Evolutionary conservation across 257 asterid genomes (phyloP).

Genomic region (Scutellaria minor): DNA sequence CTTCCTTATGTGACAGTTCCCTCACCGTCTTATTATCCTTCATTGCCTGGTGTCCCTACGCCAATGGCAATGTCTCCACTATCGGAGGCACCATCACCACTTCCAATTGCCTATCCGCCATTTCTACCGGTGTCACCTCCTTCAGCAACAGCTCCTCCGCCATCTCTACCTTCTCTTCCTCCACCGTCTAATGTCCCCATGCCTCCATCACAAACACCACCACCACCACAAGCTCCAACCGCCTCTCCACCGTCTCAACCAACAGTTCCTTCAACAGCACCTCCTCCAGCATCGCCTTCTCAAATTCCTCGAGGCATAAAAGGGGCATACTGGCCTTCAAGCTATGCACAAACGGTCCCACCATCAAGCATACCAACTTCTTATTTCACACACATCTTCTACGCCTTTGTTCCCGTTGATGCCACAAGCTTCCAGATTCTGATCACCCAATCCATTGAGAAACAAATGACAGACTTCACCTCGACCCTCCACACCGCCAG

Average conservation of each 20-base stretch:
- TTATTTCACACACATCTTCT: constrained; percentile 60
- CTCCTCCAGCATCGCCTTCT: constrained; percentile 18
- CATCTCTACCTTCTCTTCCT: constrained; percentile 6
- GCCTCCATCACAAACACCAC: too few species aligned
- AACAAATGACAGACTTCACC: constrained; percentile 50
- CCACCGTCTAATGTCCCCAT: too few species aligned
- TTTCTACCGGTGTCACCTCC: not conserved
- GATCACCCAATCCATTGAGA: constrained; percentile 45
- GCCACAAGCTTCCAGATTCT: constrained; percentile 45
- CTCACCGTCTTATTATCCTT: not conserved
- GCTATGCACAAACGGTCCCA: constrained; percentile 42
- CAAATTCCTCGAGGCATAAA: constrained; percentile 38
- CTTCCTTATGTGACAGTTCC: not conserved
- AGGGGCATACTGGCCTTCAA: constrained; percentile 58
- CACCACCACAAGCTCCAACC: too few species aligned
- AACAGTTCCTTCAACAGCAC: not conserved
- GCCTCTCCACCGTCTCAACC: not conserved
- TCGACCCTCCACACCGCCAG: constrained; percentile 42
- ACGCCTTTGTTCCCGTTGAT: constrained; percentile 54
- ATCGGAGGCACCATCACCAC: too few species aligned
- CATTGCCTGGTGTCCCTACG: not conserved
- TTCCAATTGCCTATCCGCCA: too few species aligned
- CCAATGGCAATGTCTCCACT: not conserved
- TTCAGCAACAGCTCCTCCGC: not conserved
- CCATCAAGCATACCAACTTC: constrained; percentile 50